phyloP scores from a whole-genome alignment of 1,284 basidiomycete species.

The Termitomyces sp. region DNA sequence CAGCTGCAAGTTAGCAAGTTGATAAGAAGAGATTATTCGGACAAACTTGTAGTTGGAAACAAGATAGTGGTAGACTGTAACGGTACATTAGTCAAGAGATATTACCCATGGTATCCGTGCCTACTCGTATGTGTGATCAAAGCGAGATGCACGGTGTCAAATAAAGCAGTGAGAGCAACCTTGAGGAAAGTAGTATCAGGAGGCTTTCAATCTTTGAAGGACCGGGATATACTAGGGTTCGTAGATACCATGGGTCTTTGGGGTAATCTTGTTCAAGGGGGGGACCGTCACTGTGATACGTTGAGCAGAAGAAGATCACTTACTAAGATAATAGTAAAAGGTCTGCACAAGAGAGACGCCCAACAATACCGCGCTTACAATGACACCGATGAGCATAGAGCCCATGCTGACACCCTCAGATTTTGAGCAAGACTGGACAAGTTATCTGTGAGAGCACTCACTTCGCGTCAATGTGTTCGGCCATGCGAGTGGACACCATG shows the following conservation, averaged over 20 bases:
- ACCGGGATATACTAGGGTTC: conserved; percentile 25
- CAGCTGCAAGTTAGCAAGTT: neutral
- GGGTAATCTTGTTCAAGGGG: conserved; percentile 24
- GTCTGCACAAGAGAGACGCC: conserved; percentile 24
- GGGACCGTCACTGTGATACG: neutral
- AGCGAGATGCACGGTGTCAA: conserved; percentile 16
- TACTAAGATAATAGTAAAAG: conserved; percentile 23
- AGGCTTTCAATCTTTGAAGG: neutral
- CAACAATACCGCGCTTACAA: conserved; percentile 21
- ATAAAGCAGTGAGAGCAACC: conserved; percentile 16
- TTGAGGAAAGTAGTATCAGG: neutral
- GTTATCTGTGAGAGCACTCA: conserved; percentile 1
- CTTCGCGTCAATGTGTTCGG: conserved; percentile 13
- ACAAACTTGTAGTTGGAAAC: conserved; percentile 18
- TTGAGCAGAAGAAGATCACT: neutral
- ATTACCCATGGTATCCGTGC: neutral
- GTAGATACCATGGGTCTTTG: conserved; percentile 31
- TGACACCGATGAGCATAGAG: conserved; percentile 21
- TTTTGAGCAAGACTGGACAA: neutral
- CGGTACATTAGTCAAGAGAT: neutral
- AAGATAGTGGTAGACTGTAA: conserved; percentile 18
- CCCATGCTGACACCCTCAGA: conserved; percentile 20
- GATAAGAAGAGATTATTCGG: neutral
- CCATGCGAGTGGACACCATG: conserved; percentile 7
- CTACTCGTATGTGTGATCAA: conserved; percentile 18